These are phyloP conservation scores for Yamagishiella unicocca DNA, from an alignment of 139 green algal species.

Conservation along the genomic window DNA sequence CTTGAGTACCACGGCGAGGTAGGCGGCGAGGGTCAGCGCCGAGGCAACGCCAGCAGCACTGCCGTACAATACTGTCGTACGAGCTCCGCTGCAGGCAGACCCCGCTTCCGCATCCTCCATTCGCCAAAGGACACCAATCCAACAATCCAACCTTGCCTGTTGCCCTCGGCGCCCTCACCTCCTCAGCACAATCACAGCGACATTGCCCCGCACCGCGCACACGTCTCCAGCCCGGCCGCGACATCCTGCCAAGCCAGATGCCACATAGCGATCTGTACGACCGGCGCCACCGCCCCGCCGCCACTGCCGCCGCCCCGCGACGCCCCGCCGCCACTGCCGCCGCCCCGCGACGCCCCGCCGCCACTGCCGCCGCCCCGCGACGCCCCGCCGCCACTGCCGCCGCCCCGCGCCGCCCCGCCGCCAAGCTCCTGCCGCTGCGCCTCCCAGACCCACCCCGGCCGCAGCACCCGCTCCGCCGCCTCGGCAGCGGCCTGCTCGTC, in stretches of 20 bases:
- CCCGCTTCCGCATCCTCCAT: neutral
- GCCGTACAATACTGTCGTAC: too few relatives aligned
- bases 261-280: neutral
- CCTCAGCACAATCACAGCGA: neutral
- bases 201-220: neutral
- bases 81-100: too few relatives aligned
- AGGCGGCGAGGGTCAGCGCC: too few relatives aligned
- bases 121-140: neutral
- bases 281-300: neutral
- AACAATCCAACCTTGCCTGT: neutral
- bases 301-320: neutral
- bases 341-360: neutral
- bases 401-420: neutral
- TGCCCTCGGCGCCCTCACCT: neutral
- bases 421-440: neutral
- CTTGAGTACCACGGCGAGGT: too few relatives aligned
- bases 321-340: neutral
- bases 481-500: neutral
- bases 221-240: neutral
- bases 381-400: neutral
- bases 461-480: neutral
- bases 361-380: neutral
- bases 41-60: too few relatives aligned
- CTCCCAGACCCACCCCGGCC: slow-evolving; percentile 2
- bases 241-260: slow-evolving; percentile 7